Evolutionary conservation across 768 basidiomycete species (phyloP).

Genomic region (Tulasnella sp.): DNA sequence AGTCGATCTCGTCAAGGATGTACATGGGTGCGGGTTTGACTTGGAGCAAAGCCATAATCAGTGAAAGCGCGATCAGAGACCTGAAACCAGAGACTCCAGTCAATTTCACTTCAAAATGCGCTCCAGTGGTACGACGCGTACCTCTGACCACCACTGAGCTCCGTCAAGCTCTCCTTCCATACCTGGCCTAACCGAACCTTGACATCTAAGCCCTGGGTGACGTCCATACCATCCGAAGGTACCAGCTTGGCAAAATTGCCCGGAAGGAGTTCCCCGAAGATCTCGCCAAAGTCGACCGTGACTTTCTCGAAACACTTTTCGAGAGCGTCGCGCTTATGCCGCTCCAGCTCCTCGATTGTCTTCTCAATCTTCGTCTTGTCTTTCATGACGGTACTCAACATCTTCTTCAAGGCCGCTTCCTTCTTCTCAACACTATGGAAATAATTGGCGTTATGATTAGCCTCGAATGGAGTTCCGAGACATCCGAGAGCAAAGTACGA

Average conservation of each 20-base stretch:
- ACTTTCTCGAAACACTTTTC: slow-evolving; percentile 96
- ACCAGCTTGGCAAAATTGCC: slow-evolving; percentile 94
- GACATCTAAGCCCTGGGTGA: slow-evolving; percentile 93
- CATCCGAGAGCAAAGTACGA: slow-evolving; percentile 23
- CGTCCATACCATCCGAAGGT: slow-evolving; percentile 85
- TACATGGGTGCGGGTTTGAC: slow-evolving; percentile 99
- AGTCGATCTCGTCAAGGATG: slow-evolving; percentile 98
- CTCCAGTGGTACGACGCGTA: slow-evolving; percentile 29
- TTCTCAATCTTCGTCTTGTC: slow-evolving; percentile 94
- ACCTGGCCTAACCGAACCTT: slow-evolving; percentile 90
- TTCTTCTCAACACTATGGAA: slow-evolving; percentile 81
- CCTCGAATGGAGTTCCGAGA: background rate
- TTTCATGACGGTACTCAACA: slow-evolving; percentile 74
- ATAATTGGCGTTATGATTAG: background rate
- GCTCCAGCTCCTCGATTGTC: slow-evolving; percentile 86
- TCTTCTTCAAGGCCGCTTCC: slow-evolving; percentile 77
- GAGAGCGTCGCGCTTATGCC: slow-evolving; percentile 87
- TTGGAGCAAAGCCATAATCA: slow-evolving; percentile 98
- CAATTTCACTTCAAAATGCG: background rate
- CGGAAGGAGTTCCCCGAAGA: slow-evolving; percentile 90
- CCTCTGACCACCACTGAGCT: slow-evolving; percentile 95
- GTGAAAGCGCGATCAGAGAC: slow-evolving; percentile 91
- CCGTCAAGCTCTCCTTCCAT: slow-evolving; percentile 97
- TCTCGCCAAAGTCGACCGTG: slow-evolving; percentile 85
- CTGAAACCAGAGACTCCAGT: slow-evolving; percentile 32